A percentile compares a stretch with the other conserved stretches of the same genome.
Evolutionary conservation across 768 basidiomycete species (phyloP).

Genomic region (Tulasnella sp.): DNA sequence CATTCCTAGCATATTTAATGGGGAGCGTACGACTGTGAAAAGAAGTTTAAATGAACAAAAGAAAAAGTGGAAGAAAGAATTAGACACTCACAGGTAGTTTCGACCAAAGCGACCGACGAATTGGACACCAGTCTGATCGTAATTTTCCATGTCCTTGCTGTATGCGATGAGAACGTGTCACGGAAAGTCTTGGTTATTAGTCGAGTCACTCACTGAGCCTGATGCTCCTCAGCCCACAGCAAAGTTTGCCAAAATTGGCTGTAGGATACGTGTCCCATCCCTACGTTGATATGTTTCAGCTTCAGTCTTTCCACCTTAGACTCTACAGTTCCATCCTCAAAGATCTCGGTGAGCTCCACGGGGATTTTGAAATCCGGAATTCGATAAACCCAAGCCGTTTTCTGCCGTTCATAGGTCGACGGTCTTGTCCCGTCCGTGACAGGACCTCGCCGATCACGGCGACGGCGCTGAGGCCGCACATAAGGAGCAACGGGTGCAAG

Average conservation of each 20-base stretch:
- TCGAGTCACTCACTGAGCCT: neutral
- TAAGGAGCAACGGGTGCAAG: slow-evolving; percentile 50
- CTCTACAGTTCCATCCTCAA: neutral
- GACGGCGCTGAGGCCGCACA: slow-evolving; percentile 27
- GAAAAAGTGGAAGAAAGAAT: neutral
- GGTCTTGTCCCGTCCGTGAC: slow-evolving; percentile 45
- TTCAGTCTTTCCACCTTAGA: neutral
- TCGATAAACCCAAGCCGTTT: slow-evolving; percentile 45
- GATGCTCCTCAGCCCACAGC: slow-evolving; percentile 48
- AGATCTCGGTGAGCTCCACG: neutral
- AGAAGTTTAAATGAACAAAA: neutral
- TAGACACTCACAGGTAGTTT: neutral
- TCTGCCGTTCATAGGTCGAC: slow-evolving; percentile 32
- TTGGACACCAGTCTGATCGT: neutral
- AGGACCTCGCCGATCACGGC: slow-evolving; percentile 27
- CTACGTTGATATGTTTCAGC: neutral
- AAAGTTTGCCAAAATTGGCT: slow-evolving; percentile 46
- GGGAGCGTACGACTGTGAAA: neutral
- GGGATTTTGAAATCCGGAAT: slow-evolving; percentile 41
- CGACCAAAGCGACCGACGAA: neutral
- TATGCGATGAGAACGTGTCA: neutral
- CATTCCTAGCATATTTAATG: neutral
- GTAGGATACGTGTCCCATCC: slow-evolving; percentile 40
- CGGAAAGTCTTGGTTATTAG: no score
- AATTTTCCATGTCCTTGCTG: slow-evolving; percentile 6